Evolutionary conservation across 2,329 filamentous ascomycete genomes (phyloP).

Genomic region (Apiospora aurea): DNA sequence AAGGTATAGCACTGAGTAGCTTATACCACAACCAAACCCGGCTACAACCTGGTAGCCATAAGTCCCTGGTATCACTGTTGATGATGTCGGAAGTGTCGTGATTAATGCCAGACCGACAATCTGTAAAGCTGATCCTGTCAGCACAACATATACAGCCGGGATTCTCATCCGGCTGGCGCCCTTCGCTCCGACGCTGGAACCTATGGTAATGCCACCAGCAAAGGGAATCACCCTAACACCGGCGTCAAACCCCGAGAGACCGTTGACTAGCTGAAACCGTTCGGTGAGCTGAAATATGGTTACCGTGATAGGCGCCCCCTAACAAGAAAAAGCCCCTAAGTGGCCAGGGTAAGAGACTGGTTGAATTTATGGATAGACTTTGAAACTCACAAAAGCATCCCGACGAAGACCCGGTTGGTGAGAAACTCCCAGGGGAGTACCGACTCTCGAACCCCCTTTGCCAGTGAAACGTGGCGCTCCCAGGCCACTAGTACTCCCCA

Average conservation of each 20-base stretch:
- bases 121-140: constrained; percentile 26
- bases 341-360: neutral
- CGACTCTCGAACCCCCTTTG: constrained; percentile 28
- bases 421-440: constrained; percentile 36
- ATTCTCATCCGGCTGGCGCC: neutral
- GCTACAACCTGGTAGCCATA: constrained; percentile 29
- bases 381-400: constrained; percentile 32
- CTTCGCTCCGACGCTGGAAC: constrained; percentile 15
- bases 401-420: constrained; percentile 29
- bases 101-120: constrained; percentile 28
- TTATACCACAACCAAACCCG: constrained; percentile 28
- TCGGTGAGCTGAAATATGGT: constrained; percentile 31
- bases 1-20: constrained; percentile 12
- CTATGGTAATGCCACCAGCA: constrained; percentile 13
- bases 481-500: constrained; percentile 26
- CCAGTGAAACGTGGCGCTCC: constrained; percentile 29
- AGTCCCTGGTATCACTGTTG: neutral
- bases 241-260: constrained; percentile 28
- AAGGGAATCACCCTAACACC: constrained; percentile 32
- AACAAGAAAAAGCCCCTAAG: neutral
- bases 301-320: neutral
- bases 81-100: neutral
- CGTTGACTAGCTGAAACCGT: constrained; percentile 35
- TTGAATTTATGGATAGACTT: neutral
- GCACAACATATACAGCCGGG: constrained; percentile 24